Evolutionary conservation across 495 filamentous ascomycete genomes (phyloP).

Genomic region (Daldinia grandis): DNA sequence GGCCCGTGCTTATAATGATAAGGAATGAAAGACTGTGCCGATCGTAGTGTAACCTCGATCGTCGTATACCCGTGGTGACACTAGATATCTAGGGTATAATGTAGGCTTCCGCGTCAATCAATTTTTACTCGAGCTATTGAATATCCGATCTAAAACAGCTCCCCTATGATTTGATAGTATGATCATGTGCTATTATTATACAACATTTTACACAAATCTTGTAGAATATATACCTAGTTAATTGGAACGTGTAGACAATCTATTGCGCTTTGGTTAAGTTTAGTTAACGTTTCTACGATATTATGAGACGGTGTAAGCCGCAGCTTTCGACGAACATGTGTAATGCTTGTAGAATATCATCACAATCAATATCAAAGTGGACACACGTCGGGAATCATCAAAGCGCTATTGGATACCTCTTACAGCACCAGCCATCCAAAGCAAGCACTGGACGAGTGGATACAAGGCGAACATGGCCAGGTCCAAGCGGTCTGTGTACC

Average conservation of each 20-base stretch:
- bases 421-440: slow-evolving; percentile 2
- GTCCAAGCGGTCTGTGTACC: slow-evolving; percentile 25
- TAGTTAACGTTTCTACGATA: neutral
- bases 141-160: neutral
- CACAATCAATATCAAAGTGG: slow-evolving; percentile 7
- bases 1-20: neutral
- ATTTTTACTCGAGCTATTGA: neutral
- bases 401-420: slow-evolving; percentile 9
- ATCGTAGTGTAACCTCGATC: slow-evolving; percentile 8
- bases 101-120: neutral
- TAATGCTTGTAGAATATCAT: slow-evolving; percentile 16
- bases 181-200: neutral
- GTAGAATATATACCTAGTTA: neutral
- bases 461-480: slow-evolving; percentile 14
- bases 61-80: slow-evolving; percentile 1
- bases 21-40: neutral
- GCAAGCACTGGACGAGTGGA: slow-evolving; percentile 18
- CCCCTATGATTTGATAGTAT: neutral
- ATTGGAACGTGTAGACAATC: slow-evolving; percentile 8
- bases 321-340: neutral
- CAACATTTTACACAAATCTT: neutral
- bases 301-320: neutral
- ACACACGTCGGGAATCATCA: neutral
- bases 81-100: neutral
- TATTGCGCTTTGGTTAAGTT: slow-evolving; percentile 10